Evolutionary conservation across 805 yeast genomes (phyloP).

Genomic region (Saccharomyces eubayanus): DNA sequence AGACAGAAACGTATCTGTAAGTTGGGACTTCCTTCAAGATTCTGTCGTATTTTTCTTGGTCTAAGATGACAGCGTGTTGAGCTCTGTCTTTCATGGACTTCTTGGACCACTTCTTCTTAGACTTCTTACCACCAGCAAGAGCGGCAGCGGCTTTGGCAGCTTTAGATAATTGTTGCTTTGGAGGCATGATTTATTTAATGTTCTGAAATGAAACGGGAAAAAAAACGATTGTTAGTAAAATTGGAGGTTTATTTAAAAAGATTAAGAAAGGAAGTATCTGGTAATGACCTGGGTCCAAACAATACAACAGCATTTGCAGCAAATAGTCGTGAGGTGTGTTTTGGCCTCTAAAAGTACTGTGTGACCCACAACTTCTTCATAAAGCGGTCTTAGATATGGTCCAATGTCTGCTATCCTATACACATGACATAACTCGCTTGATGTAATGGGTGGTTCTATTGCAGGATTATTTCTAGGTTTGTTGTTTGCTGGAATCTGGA

Average conservation of each 20-base stretch:
- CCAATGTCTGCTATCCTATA: neutral
- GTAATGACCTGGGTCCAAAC: neutral
- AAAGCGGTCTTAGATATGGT: too few relatives aligned
- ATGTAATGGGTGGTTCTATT: neutral
- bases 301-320: too few relatives aligned
- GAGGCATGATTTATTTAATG: constrained; percentile 66
- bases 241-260: neutral
- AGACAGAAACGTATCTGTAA: constrained; percentile 95
- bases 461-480: too few relatives aligned
- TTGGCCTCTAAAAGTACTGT: too few relatives aligned
- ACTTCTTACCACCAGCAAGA: constrained; percentile 99
- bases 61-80: constrained; percentile 92
- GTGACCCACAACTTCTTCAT: too few relatives aligned
- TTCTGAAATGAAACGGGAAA: neutral
- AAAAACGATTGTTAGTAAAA: neutral
- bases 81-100: constrained; percentile 99
- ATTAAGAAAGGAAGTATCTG: neutral
- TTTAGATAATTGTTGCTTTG: constrained; percentile 97
- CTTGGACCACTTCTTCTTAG: constrained; percentile 99
- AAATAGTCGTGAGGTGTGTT: too few relatives aligned
- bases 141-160: constrained; percentile 99
- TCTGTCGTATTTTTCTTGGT: constrained; percentile 98
- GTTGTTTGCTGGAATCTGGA: neutral
- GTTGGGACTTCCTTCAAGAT: constrained; percentile 98
- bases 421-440: neutral